Evolutionary conservation across 257 asterid genomes (phyloP).

Genomic region (Salvia splendens): DNA sequence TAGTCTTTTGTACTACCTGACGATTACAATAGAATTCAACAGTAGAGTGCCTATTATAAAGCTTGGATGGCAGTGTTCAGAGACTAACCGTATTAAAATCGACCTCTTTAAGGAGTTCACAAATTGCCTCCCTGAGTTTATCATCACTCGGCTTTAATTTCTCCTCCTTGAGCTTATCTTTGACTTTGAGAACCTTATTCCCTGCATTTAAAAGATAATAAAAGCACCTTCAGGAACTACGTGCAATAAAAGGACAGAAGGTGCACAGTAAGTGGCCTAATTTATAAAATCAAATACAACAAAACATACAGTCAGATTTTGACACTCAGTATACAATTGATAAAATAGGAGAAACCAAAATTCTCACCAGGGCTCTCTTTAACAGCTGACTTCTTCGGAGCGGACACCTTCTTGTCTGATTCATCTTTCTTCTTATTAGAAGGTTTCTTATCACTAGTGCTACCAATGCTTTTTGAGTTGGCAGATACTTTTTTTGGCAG

Average conservation of each 20-base stretch:
- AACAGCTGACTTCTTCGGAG: constrained; percentile 37
- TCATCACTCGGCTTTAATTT: constrained; percentile 48
- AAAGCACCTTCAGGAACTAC: constrained; percentile 20
- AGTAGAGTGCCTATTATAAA: background rate
- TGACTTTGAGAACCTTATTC: constrained; percentile 48
- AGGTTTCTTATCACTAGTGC: constrained; percentile 46
- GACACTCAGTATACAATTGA: background rate
- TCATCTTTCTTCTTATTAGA: constrained; percentile 46
- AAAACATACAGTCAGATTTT: constrained; percentile 4
- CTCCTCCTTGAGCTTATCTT: constrained; percentile 49
- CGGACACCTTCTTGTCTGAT: constrained; percentile 15
- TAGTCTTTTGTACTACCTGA: background rate
- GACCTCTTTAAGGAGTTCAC: constrained; percentile 59
- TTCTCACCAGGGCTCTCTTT: constrained; percentile 67
- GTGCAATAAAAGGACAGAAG: background rate
- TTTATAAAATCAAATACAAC: background rate
- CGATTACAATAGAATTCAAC: constrained; percentile 4
- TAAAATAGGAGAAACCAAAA: constrained; percentile 1
- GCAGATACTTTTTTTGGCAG: constrained; percentile 53
- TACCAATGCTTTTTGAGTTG: constrained; percentile 46
- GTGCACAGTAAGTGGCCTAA: constrained; percentile 3
- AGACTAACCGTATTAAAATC: constrained; percentile 67
- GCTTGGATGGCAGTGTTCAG: background rate
- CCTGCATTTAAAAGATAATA: constrained; percentile 40
- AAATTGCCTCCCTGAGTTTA: constrained; percentile 45